phyloP scores from a whole-genome alignment of 768 basidiomycete species.

The Chalciporus sphaerocephalus region DNA sequence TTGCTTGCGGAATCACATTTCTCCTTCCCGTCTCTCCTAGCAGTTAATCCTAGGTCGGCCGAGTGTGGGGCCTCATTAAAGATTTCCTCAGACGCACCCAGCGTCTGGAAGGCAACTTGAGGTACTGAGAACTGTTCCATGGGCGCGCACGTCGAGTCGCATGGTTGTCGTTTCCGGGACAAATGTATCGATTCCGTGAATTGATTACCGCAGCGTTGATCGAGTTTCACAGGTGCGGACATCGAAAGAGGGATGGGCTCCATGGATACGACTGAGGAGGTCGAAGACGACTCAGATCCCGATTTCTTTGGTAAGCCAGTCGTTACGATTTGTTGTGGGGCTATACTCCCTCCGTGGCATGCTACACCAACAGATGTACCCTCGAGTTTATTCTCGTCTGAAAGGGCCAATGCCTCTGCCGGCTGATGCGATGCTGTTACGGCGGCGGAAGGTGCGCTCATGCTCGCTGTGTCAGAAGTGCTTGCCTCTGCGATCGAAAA shows the following conservation, averaged over 20 bases:
- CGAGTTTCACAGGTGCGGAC: neutral
- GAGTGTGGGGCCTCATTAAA: neutral
- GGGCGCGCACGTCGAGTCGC: slow-evolving; percentile 16
- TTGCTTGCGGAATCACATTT: neutral
- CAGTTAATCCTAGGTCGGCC: neutral
- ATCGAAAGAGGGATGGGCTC: neutral
- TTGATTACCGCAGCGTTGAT: neutral
- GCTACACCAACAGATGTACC: too few relatives aligned
- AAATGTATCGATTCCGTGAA: neutral
- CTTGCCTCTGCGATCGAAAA: too few relatives aligned
- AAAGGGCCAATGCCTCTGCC: too few relatives aligned
- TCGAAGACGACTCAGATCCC: too few relatives aligned
- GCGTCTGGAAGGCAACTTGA: neutral
- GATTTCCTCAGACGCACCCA: neutral
- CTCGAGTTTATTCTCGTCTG: too few relatives aligned
- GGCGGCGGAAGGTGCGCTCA: too few relatives aligned
- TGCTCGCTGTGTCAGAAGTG: too few relatives aligned
- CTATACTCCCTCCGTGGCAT: too few relatives aligned
- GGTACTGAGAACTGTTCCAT: neutral
- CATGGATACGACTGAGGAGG: too few relatives aligned
- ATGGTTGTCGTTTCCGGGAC: slow-evolving; percentile 4
- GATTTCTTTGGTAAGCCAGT: too few relatives aligned
- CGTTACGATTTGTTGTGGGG: too few relatives aligned
- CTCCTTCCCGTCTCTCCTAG: neutral
- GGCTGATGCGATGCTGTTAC: too few relatives aligned